Conservation (phyloP, 441 rosid genomes). For the Eutrema salsugineum region DNA sequence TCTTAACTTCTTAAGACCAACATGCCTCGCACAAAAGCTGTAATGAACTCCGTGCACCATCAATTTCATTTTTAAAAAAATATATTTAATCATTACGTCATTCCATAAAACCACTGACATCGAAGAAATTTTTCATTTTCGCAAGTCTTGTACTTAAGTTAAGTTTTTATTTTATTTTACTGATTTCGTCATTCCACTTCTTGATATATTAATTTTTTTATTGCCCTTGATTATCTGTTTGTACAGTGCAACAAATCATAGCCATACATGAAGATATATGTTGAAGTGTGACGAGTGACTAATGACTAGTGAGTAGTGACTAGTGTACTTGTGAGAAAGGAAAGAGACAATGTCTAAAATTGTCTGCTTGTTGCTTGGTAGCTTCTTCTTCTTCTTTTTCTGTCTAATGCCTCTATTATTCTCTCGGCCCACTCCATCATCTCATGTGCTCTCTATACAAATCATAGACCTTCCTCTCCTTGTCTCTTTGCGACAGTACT, state of each 20-base stretch:
- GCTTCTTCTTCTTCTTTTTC: neutral
- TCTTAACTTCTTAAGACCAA: constrained; percentile 16
- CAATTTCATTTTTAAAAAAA: neutral
- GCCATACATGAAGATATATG: neutral
- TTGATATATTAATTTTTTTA: neutral
- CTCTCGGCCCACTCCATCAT: constrained; percentile 13
- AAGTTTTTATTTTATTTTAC: neutral
- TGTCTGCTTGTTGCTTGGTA: constrained; percentile 14
- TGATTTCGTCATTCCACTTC: neutral
- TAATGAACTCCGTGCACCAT: neutral
- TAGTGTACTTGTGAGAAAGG: neutral
- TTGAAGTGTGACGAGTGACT: neutral
- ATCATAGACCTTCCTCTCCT: neutral
- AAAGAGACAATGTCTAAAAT: neutral
- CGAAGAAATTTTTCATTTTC: neutral
- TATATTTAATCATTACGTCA: neutral
- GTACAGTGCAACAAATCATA: neutral
- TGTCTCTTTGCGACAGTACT: constrained; percentile 3
- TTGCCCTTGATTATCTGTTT: neutral
- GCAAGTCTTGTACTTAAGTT: neutral
- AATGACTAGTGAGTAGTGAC: constrained; percentile 5
- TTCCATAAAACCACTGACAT: neutral
- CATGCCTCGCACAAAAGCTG: constrained; percentile 7
- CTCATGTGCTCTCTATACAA: constrained; percentile 20
- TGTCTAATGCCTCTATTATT: constrained; percentile 11